Evolutionary conservation across 495 filamentous ascomycete species (phyloP).

Genomic region (Entonaema liquescens): DNA sequence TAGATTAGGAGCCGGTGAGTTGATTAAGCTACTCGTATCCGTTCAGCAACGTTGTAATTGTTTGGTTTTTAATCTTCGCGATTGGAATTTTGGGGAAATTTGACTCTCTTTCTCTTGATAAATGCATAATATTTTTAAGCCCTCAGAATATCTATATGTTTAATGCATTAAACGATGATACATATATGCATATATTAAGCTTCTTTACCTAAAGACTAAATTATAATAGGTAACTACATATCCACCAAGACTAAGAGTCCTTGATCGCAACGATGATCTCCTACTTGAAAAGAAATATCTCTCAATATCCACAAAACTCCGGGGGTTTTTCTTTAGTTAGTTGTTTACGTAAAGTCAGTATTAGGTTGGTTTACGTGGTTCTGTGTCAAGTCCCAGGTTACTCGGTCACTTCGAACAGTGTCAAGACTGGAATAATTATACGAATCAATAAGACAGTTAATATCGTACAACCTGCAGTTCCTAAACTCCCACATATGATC

Average conservation of each 20-base stretch:
- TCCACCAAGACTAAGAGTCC: too few relatives aligned
- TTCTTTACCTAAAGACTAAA: too few relatives aligned
- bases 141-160: not conserved
- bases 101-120: not conserved
- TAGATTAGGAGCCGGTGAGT: not conserved
- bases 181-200: not conserved
- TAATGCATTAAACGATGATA: too few relatives aligned
- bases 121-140: not conserved
- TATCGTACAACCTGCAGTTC: not conserved
- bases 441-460: not conserved
- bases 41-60: not conserved
- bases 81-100: not conserved
- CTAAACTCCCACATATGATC: not conserved
- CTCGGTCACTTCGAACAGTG: not conserved
- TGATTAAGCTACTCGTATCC: not conserved
- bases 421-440: not conserved
- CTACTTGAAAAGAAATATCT: not conserved
- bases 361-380: not conserved
- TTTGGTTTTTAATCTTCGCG: constrained; percentile 1
- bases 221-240: too few relatives aligned
- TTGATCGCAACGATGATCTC: not conserved
- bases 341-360: not conserved
- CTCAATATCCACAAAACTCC: not conserved
- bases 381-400: not conserved
- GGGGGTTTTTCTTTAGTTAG: too few relatives aligned